Conservation (phyloP, 371 early-diverging fungal genomes). For the Nosema muscidifuracis region DNA sequence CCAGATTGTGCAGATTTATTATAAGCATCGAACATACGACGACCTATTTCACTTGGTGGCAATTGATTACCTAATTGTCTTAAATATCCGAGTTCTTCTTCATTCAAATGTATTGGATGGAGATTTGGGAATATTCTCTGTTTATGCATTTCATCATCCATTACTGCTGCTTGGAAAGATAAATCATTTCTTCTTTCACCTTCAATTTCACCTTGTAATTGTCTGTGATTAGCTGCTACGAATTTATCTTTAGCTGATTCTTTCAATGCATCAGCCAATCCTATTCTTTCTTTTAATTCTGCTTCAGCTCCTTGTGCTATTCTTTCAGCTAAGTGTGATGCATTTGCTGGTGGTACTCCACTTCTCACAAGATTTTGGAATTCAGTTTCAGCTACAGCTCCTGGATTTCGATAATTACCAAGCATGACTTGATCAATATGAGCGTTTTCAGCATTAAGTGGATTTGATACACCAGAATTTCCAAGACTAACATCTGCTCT, state of each 20-base stretch:
- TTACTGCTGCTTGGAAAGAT: background rate
- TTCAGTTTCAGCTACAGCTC: background rate
- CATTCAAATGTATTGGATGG: constrained; percentile 10
- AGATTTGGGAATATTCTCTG: background rate
- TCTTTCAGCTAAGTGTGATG: background rate
- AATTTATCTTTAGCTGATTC: background rate
- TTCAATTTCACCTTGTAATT: background rate
- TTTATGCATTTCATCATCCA: background rate
- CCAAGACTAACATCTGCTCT: no score
- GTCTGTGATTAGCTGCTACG: background rate
- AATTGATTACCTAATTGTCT: constrained; percentile 6
- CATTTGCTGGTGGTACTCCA: background rate
- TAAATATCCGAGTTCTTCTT: constrained; percentile 9
- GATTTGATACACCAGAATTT: background rate
- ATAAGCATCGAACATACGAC: constrained; percentile 4
- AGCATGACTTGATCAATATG: background rate
- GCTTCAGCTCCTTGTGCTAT: background rate
- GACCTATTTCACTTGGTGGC: background rate
- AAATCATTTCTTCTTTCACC: background rate
- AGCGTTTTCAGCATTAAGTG: background rate
- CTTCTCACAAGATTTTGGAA: background rate
- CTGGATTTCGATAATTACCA: background rate
- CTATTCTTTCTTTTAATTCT: background rate
- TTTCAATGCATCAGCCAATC: background rate
- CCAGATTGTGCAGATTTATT: constrained; percentile 4